Conservation (phyloP, 2,329 filamentous ascomycete species). For the Leptographium procerum region DNA sequence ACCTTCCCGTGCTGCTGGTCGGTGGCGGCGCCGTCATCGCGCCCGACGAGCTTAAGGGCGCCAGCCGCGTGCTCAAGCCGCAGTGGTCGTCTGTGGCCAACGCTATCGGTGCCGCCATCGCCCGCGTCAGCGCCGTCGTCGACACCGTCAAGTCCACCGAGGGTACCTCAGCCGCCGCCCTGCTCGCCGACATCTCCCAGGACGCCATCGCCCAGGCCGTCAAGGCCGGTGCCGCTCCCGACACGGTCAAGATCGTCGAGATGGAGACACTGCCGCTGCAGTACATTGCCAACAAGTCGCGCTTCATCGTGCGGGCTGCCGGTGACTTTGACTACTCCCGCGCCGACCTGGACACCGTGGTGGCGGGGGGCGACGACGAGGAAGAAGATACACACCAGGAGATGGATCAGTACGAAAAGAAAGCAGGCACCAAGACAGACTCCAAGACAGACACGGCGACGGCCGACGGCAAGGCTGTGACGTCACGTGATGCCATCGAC, state of each 20-base stretch:
- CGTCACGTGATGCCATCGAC: conserved; percentile 10
- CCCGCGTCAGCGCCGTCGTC: conserved; percentile 43
- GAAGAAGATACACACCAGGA: conserved; percentile 2
- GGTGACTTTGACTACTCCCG: conserved; percentile 42
- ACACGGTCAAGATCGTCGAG: conserved; percentile 37
- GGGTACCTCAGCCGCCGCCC: conserved; percentile 23
- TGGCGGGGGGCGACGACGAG: neutral
- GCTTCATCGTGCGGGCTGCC: conserved; percentile 46
- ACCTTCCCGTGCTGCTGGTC: conserved; percentile 48
- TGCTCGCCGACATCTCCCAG: conserved; percentile 25
- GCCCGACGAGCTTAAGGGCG: conserved; percentile 42
- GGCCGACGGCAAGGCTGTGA: neutral
- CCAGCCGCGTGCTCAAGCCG: conserved; percentile 44
- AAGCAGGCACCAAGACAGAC: conserved; percentile 5
- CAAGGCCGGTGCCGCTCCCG: conserved; percentile 30
- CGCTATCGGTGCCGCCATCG: conserved; percentile 53
- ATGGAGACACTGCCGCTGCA: conserved; percentile 43
- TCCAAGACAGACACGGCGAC: conserved; percentile 2
- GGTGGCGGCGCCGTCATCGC: conserved; percentile 52
- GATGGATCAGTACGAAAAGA: conserved; percentile 18
- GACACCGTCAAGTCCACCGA: conserved; percentile 40
- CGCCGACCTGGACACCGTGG: neutral
- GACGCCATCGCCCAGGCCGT: conserved; percentile 33
- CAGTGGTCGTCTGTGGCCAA: conserved; percentile 50
- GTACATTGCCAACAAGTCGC: conserved; percentile 41